Base-by-base conservation (phyloP, 805 yeast species). In the Candida maris region DNA sequence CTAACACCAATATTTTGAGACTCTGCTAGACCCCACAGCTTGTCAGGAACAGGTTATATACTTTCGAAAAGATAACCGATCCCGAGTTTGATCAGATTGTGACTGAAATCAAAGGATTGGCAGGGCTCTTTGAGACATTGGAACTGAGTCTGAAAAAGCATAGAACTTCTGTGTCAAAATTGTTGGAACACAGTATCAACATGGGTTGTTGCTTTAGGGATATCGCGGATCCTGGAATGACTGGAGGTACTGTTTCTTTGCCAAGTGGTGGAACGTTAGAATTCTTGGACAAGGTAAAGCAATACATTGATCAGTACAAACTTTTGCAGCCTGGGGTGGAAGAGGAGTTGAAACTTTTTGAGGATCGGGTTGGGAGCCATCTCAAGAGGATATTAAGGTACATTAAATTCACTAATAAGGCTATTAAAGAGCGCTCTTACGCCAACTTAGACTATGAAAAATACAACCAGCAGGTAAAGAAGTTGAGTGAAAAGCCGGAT, bases 1-100 rank as follows among this genome's bases (percentile, higher is more conserved):
- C 32, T 21, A 26, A 28, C 32, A 25, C 17, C n/a, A n/a, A 15
- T 19, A 19, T 22, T 10, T 4, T 2, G n/a, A n/a, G n/a, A n/a
- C n/a, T n/a, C n/a, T n/a, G n/a, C n/a, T n/a, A 44, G 52, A 42
- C 66, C 3, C 67, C 68, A 3, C 66, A 63, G 36, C 35, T 50
- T n/a, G 39, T 64, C 13, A 61, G 49, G 35, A 61, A 57, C 29
- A 59, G 49, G 32, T 39, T 56, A 27, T 56, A 51, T 19, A 19
- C 50, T 6, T 55, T 55, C 2, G 47, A 50, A 5, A 52, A 44
- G 28, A 67, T 70, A 5, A 47, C 62, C 9, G 74, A 69, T 42
- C 68, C 63, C 33, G 65, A 60, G 18, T 65, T 65, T 38, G 64
- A 67, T 22, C 22, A 22, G 19, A 37, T 48, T 6, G 45, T 43